phyloP scores from a whole-genome alignment of 306 rosid species.

The Vigna reflexopilosa region DNA sequence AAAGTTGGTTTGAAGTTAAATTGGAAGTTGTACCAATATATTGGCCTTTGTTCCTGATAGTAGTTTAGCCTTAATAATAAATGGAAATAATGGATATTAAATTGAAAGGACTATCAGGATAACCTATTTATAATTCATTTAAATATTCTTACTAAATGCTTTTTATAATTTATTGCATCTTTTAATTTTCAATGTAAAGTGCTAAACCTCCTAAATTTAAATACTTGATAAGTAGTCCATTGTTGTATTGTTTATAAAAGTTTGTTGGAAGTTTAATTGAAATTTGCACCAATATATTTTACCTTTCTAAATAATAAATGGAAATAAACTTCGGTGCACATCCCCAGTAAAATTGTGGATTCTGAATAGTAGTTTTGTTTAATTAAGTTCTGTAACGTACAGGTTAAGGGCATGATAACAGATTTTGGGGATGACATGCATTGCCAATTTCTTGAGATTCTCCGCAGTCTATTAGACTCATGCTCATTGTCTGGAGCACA shows the following conservation, averaged over 20 bases:
- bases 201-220: background rate
- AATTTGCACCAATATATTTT: background rate
- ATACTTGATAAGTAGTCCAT: background rate
- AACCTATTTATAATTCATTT: background rate
- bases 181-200: background rate
- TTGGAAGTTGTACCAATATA: too few species aligned
- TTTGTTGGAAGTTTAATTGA: background rate
- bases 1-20: too few species aligned
- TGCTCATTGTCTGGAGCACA: conserved; percentile 85
- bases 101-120: background rate
- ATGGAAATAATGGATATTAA: background rate
- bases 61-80: too few species aligned
- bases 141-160: background rate
- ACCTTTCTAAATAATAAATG: background rate
- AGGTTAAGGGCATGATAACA: conserved; percentile 92
- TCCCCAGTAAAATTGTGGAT: conserved; percentile 2
- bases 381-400: conserved; percentile 24
- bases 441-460: conserved; percentile 98
- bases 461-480: conserved; percentile 88
- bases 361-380: conserved; percentile 22
- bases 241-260: background rate
- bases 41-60: too few species aligned
- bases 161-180: background rate
- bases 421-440: conserved; percentile 95
- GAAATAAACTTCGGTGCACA: background rate